phyloP scores from a whole-genome alignment of 345 rosid genomes.

The Psidium guajava region DNA sequence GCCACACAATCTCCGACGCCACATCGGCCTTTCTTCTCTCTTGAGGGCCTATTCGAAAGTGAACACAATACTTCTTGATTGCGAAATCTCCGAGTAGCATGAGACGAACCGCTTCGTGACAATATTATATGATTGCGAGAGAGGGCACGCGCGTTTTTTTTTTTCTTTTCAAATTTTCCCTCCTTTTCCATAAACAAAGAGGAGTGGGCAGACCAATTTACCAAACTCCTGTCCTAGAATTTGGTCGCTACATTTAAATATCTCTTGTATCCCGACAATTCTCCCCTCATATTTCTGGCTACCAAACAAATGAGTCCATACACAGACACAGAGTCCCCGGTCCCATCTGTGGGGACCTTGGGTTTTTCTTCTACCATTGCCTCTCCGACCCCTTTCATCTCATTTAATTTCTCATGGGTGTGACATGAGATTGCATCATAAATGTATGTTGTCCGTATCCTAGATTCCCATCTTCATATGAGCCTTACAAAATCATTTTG shows the following conservation, averaged over 20 bases:
- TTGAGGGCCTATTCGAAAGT: not conserved
- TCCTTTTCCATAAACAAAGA: not conserved
- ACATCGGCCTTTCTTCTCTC: not conserved
- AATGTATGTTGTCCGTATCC: not conserved
- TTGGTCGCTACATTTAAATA: not conserved
- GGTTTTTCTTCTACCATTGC: not conserved
- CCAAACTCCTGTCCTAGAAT: not conserved
- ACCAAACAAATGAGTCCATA: not conserved
- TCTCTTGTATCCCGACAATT: not conserved
- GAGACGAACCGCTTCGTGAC: not conserved
- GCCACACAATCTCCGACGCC: not conserved
- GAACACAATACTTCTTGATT: not conserved
- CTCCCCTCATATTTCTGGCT: not conserved
- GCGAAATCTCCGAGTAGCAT: not conserved
- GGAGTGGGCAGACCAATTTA: not conserved
- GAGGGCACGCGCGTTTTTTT: not conserved
- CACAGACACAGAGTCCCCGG: not conserved
- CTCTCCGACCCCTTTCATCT: not conserved
- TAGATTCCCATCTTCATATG: not conserved
- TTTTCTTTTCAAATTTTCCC: not conserved
- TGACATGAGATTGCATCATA: not conserved
- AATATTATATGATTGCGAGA: fast-evolving
- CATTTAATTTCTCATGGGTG: not conserved
- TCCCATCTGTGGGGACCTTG: not conserved
- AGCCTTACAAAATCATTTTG: too few relatives aligned